Evolutionary conservation across 306 rosid species (phyloP), one percentile per base, ranked within the genome.

Genomic region (Prunus dulcis): DNA sequence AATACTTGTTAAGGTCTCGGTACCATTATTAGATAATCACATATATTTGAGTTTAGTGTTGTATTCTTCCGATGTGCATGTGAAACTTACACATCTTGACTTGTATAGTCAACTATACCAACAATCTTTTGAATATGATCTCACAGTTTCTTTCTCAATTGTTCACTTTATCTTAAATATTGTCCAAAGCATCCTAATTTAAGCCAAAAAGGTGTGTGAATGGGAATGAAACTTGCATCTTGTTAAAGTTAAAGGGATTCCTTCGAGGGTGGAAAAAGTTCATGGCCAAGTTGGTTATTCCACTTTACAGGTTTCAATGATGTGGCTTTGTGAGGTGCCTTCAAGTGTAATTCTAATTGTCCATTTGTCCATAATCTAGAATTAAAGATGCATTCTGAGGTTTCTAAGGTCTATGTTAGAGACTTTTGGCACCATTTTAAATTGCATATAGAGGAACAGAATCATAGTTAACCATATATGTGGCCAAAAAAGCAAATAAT

Each of bases 161-260:
- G 57, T 43, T 41, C 11, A 47, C 84, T 77, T 81, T 79, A 72
- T 73, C 77, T 57, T 3, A 47, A 13, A 11, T 23, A 62, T 71
- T 69, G 47, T 74, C 49, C 73, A 53, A 83, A 80, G 81, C 73
- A 71, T 72, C 79, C 61, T 19, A 56, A 83, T 18, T 56, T 63
- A 56, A 46, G 62, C 60, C 73, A 49, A 82, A 87, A 88, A 88
- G 82, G 57, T 76, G 81, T 88, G 89, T 83, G 87, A 86, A 88
- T 46, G 78, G 75, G 84, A 81, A 66, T 45, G 38, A 17, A 64
- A 67, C 68, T 82, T 76, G 79, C 76, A 34, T 49, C 79, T 73
- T 7, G 43, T 38, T 75, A 83, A 80, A 82, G 74, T 67, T 45
- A 72, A 70, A 28, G 83, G 79, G 62, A 82, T 78, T 83, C 82